Base-by-base conservation (phyloP, 2,329 filamentous ascomycete species). In the Aspergillus thermomutatus region DNA sequence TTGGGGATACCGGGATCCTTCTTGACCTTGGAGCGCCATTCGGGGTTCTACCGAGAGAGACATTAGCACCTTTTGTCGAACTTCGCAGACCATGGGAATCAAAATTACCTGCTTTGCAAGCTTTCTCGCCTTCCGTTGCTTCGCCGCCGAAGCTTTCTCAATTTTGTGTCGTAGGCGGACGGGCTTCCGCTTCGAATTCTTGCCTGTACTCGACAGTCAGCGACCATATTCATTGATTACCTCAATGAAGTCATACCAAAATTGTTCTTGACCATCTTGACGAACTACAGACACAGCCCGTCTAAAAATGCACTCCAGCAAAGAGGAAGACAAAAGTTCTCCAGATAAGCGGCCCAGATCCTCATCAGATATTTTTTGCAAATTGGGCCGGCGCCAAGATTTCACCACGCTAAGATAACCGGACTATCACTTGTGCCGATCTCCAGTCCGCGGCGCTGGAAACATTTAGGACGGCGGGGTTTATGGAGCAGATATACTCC, bases 1-100 rank as follows among this genome's bases (percentile, higher is more conserved):
- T 97, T 99, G 43, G 94, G 94, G 60, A 99, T 97, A 50, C 94
- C 94, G 25, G 93, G 94, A 69, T 99, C 94, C 80, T 97, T 99
- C 85, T 97, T 97, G 65, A 96, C 74, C 75, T 92, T 90, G 58
- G 91, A 92, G 66, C 90, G 87, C 92, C 94, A 97, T 90, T 96
- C 87, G 34, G 94, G 93, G 75, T 97, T 96, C 85, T 85, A 60
- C 4, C 45, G 28, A 54, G n/a, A 55, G 50, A 34, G 25, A 21
- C 9, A 53, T 64, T n/a, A 67, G 60, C 55, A 47, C 17, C 21
- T 3, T 28, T 26, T 19, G 31, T n/a, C 8, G 1, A 47, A 47
- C 34, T 11, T 49, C 7, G 19, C 11, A 53, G 23, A 50, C n/a
- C 9, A 46, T 7, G 2, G 26, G 28, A 51, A 34, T n/a, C 21